Base-by-base conservation (phyloP, 768 basidiomycete genomes). In the Psilocybe sp. region DNA sequence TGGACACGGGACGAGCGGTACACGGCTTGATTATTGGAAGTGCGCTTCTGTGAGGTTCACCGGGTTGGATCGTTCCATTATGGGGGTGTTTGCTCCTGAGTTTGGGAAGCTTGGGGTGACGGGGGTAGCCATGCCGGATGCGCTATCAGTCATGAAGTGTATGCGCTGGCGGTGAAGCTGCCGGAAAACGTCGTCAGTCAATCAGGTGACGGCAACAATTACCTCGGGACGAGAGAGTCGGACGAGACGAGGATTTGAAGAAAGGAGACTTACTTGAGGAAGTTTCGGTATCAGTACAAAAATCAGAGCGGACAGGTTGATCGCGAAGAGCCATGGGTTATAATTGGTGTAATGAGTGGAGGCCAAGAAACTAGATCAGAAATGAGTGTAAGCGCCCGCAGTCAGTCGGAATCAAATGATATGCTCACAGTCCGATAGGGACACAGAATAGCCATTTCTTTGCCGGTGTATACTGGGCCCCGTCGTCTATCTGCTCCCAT, bases 401-500 rank as follows among this genome's bases (percentile, higher is more conserved):
- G 19, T 34, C 32, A 20, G 13, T 18, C 37, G 18, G 46, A 14
- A 16, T 39, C 13, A 18, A 40, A 18, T 41, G 18, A 1, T 33
- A 23, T 40, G 56, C 92, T 64, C 60, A 98, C 97, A 99, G 75
- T 34, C 79, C 78, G 56, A 98, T 86, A 0, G 97, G 97, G 7
- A 94, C 85, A 46, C 81, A 83, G 52, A 97, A 79, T 23, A 99
- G 75, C 92, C 94, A 98, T 66, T 99, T 99, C 75, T 92, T 97
- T 5, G 97, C 87, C 1, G 97, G 97, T 5, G 97, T 99, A 69
- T 98, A 97, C 62, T 98, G 97, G 1, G 95, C 97, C 35, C 97
- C 97, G 44, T 91, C 89, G 68, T 99, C 97, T 44, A 99, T 99
- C 76, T 99, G 97, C 64, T 99, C 97, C 97, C 97, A 99, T 28